Base-by-base conservation (phyloP, 2,329 filamentous ascomycete species). In the Colletotrichum agaves region DNA sequence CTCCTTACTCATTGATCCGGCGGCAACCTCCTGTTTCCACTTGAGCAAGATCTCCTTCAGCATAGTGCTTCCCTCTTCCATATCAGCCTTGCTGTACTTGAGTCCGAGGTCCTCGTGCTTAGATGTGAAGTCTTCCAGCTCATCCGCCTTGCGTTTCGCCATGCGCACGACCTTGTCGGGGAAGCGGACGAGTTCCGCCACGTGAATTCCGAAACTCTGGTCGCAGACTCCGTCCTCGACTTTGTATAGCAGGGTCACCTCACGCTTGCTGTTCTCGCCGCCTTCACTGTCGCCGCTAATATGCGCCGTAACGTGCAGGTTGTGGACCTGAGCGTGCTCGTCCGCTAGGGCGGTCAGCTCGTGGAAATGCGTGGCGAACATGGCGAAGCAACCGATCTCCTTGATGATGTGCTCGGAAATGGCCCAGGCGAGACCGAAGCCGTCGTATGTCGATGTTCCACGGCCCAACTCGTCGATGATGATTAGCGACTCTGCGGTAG, bases 341-440 rank as follows among this genome's bases (percentile, higher is more conserved):
- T 98, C 93, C 3, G 91, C 92, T 23, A 99, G 84, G 1, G 95
- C 94, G 0, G 96, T 99, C 56, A 99, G 85, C 79, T 99, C 96
- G 82, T 99, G 97, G 83, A 99, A 99, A 78, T 99, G 96, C 2
- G 96, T 99, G 5, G 97, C 96, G 76, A 99, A 99, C 79, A 98
- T 90, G 64, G 93, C 92, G 75, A 93, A 98, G 73, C 94, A 97
- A 61, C 93, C 91, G 68, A 99, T 98, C 76, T 98, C 94, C 67
- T 91, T 93, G 76, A 99, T 87, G 71, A 99, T 98, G 80, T 99
- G 94, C 80, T 99, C 96, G 0, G 93, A 97, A 70, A 99, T 99
- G 57, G 96, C 96, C 96, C 96, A 99, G 0, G 97, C 96, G n/a
- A 99, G 88, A 41, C 97, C 96, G 74, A 99, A 99, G 8, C 96